phyloP scores from a whole-genome alignment of 2,329 filamentous ascomycete genomes.

The Sclerotinia trifoliorum region DNA sequence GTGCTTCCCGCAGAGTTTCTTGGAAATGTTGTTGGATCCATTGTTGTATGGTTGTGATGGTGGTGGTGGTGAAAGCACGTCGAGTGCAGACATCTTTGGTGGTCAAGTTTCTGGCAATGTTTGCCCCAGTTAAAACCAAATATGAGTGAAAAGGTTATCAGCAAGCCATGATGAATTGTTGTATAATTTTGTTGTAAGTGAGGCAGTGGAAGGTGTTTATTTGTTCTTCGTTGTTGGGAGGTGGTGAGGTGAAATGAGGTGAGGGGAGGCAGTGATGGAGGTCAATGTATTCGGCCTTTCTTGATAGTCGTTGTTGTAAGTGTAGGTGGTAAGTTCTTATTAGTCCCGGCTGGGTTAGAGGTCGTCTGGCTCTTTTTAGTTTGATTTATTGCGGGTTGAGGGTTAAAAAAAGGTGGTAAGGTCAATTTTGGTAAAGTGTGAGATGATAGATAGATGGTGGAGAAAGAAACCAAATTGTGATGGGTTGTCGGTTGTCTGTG shows the following conservation, averaged over 20 bases:
- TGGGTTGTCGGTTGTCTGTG: not conserved
- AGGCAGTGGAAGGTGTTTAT: slow-evolving; percentile 5
- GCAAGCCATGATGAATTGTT: slow-evolving; percentile 6
- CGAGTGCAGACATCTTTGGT: slow-evolving; percentile 29
- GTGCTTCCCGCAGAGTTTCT: slow-evolving; percentile 50
- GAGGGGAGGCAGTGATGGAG: slow-evolving; percentile 16
- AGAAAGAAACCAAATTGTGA: slow-evolving; percentile 8
- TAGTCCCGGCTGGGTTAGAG: not conserved
- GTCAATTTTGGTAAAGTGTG: not conserved
- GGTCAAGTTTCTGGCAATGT: slow-evolving; percentile 14
- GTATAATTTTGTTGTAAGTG: not conserved
- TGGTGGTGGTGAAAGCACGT: slow-evolving; percentile 22
- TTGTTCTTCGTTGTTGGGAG: not conserved
- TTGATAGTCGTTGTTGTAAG: not conserved
- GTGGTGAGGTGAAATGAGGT: not conserved
- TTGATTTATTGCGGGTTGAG: slow-evolving; percentile 8
- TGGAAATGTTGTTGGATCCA: slow-evolving; percentile 35
- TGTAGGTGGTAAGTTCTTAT: not conserved
- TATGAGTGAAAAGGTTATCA: not conserved
- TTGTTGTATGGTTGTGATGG: slow-evolving; percentile 31
- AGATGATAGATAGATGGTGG: slow-evolving; percentile 8
- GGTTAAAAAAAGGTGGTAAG: slow-evolving; percentile 7
- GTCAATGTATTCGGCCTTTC: slow-evolving; percentile 5
- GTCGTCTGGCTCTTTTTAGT: slow-evolving; percentile 10
- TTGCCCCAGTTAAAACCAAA: slow-evolving; percentile 11